Conservation (phyloP, 2,329 filamentous ascomycete species). For the Penicillium sp. region DNA sequence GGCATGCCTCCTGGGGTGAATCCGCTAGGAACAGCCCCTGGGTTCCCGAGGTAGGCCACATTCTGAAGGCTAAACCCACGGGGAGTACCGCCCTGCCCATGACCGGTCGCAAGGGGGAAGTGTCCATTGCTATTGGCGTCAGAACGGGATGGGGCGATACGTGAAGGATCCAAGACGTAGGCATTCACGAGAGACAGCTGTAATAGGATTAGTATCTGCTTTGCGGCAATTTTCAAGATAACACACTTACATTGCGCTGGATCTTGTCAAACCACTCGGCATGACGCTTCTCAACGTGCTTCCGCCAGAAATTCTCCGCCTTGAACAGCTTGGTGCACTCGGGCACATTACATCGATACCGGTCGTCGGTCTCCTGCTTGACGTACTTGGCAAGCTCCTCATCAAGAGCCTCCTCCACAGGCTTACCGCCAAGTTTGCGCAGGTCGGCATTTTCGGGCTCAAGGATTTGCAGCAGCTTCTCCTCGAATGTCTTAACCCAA, state of each 20-base stretch:
- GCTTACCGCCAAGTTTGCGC: slow-evolving; percentile 86
- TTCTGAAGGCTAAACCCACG: slow-evolving; percentile 87
- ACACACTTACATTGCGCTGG: slow-evolving; percentile 74
- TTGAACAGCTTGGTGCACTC: slow-evolving; percentile 98
- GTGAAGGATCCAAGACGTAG: slow-evolving; percentile 91
- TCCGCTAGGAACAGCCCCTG: slow-evolving; percentile 42
- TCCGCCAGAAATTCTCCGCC: slow-evolving; percentile 94
- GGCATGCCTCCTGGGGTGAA: slow-evolving; percentile 41
- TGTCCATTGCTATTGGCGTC: slow-evolving; percentile 96
- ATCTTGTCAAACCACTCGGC: slow-evolving; percentile 80
- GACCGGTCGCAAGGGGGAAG: slow-evolving; percentile 79
- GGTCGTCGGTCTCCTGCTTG: slow-evolving; percentile 96
- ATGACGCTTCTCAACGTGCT: slow-evolving; percentile 97
- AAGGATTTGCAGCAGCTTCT: slow-evolving; percentile 90
- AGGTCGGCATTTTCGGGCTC: slow-evolving; percentile 88
- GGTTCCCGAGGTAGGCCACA: slow-evolving; percentile 60
- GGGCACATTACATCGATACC: slow-evolving; percentile 94
- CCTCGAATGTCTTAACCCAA: slow-evolving; percentile 98
- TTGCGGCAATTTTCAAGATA: not conserved
- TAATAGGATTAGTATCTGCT: slow-evolving; percentile 6
- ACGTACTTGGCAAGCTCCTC: slow-evolving; percentile 86
- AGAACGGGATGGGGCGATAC: slow-evolving; percentile 89
- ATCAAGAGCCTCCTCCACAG: slow-evolving; percentile 80
- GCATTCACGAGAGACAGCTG: slow-evolving; percentile 89
- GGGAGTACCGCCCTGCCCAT: slow-evolving; percentile 79